Evolutionary conservation across 768 basidiomycete species (phyloP).

Genomic region (Harrya chromipes): DNA sequence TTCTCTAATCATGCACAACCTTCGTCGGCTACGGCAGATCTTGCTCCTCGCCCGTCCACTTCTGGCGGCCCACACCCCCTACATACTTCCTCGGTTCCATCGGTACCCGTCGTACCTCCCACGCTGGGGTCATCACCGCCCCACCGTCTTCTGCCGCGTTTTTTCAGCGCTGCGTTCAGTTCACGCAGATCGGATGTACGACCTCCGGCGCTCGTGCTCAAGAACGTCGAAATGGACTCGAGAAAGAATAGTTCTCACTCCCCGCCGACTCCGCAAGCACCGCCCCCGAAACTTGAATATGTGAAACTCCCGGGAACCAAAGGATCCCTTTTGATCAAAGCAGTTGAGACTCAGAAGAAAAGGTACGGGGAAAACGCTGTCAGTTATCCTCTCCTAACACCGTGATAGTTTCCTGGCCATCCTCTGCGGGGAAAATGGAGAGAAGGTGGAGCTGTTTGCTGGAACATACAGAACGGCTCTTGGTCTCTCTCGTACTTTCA

Average conservation of each 20-base stretch:
- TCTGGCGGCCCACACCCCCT: slow-evolving; percentile 30
- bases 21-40: slow-evolving; percentile 11
- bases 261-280: slow-evolving; percentile 45
- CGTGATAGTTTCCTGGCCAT: slow-evolving; percentile 79
- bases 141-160: slow-evolving; percentile 69
- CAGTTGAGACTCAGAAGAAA: slow-evolving; percentile 87
- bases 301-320: slow-evolving; percentile 92
- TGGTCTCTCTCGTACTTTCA: slow-evolving; percentile 88
- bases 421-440: slow-evolving; percentile 87
- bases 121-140: slow-evolving; percentile 37
- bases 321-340: slow-evolving; percentile 76
- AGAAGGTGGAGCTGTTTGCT: slow-evolving; percentile 92
- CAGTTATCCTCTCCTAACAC: neutral
- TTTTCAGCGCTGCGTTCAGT: slow-evolving; percentile 63
- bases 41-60: slow-evolving; percentile 33
- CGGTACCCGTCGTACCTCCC: slow-evolving; percentile 26
- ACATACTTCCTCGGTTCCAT: slow-evolving; percentile 15
- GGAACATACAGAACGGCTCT: slow-evolving; percentile 89
- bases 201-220: slow-evolving; percentile 33
- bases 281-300: slow-evolving; percentile 85
- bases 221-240: slow-evolving; percentile 41
- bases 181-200: slow-evolving; percentile 59
- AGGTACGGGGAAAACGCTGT: slow-evolving; percentile 46
- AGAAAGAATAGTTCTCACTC: slow-evolving; percentile 32
- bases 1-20: slow-evolving; percentile 21